Base-by-base conservation (phyloP, 2,329 filamentous ascomycete genomes). In the Xylariomycetidae sp. region DNA sequence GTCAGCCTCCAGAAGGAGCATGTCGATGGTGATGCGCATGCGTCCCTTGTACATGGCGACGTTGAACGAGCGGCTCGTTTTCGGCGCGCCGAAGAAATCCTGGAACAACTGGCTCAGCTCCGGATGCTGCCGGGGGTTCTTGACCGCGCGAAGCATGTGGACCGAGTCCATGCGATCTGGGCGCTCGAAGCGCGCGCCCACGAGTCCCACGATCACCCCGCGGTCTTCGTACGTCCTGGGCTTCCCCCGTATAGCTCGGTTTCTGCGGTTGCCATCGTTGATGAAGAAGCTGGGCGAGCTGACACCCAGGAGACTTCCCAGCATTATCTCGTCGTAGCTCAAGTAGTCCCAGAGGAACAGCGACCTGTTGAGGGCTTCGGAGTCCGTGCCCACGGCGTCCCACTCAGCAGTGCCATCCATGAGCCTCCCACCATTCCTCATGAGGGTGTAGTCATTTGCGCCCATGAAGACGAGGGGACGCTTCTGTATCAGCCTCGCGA, bases 261-360 rank as follows among this genome's bases (percentile, higher is more conserved):
- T 59, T 22, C 31, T 6, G 8, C 55, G 49, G 11, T 23, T 15
- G 6, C 57, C 55, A 17, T 53, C 40, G 31, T 59, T 59, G 29
- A 57, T 41, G 41, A 58, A 59, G 17, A 40, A 46, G 27, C 54
- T 57, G 0, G 52, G 44, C 2, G 50, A 44, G 35, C 54, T 57
- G 11, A 56, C 51, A 3, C 49, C 57, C 1, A 59, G 16, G 7
- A 59, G 38, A 19, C 51, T 53, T 6, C 52, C 40, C 6, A 58
- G 42, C 55, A 59, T 55, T 5, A 59, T 59, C 39, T 59, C 56
- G 30, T 59, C 57, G 28, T 59, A 59, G 31, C 50, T 57, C 6
- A 59, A 40, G 33, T 55, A 54, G 0, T 56, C 49, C 3, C 22
- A 3, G 1, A 59, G 43, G 8, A 16, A 30, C 5, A 55, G 25